Conservation (phyloP, 129 eudicot species). For the Calendula officinalis region DNA sequence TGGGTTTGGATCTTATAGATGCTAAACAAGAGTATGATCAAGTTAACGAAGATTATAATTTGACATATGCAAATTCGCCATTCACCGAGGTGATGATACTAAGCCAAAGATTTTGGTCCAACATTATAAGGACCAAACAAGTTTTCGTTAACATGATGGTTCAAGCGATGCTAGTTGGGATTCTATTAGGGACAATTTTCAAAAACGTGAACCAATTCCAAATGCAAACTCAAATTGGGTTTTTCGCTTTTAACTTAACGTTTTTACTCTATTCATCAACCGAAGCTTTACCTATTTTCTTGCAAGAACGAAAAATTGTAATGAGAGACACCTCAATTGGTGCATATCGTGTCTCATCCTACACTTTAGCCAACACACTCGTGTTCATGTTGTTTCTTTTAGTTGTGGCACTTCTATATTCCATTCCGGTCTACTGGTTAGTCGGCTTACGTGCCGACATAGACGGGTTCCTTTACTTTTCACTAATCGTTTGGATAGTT, state of each 20-base stretch:
- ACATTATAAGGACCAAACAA: constrained; percentile 56
- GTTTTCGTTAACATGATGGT: constrained; percentile 41
- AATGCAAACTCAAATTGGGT: constrained; percentile 53
- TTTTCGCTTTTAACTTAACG: constrained; percentile 62
- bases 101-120: constrained; percentile 51
- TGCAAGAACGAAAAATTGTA: constrained; percentile 54
- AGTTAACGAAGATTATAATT: constrained; percentile 1
- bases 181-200: constrained; percentile 53
- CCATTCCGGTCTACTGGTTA: constrained; percentile 57
- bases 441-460: constrained; percentile 51
- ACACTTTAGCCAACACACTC: constrained; percentile 45
- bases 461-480: constrained; percentile 54
- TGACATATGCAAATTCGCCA: constrained; percentile 32
- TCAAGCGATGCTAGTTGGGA: constrained; percentile 45
- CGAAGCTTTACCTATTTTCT: constrained; percentile 70
- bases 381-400: constrained; percentile 61
- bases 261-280: constrained; percentile 57
- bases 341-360: constrained; percentile 55
- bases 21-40: constrained; percentile 15
- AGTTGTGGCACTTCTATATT: constrained; percentile 41
- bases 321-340: constrained; percentile 59
- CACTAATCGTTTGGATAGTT: constrained; percentile 60
- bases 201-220: constrained; percentile 22
- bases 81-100: constrained; percentile 43
- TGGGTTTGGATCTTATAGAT: constrained; percentile 13